Evolutionary conservation across 148 eudicot species (phyloP).

Genomic region (Cornus florida): DNA sequence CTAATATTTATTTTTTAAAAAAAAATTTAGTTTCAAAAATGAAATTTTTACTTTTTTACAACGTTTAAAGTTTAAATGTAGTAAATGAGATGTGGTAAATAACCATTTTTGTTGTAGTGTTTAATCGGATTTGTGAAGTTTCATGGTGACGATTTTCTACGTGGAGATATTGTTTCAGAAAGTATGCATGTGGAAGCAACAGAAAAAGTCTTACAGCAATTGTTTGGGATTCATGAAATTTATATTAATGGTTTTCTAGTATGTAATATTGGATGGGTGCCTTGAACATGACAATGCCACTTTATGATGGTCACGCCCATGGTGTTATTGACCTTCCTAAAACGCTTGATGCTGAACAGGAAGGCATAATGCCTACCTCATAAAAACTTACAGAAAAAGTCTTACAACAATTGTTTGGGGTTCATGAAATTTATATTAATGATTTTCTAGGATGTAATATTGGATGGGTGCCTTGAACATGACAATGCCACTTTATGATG

Average conservation of each 20-base stretch:
- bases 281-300: constrained; percentile 86
- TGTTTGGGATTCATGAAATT: constrained; percentile 59
- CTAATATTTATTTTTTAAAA: too few species aligned
- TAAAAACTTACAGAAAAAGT: neutral
- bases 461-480: constrained; percentile 99
- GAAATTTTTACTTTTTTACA: too few species aligned
- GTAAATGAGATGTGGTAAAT: too few species aligned
- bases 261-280: constrained; percentile 72
- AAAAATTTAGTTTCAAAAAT: too few species aligned
- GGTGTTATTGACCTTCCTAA: constrained; percentile 92
- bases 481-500: constrained; percentile 90
- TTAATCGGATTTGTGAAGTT: constrained; percentile 6
- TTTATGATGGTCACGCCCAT: constrained; percentile 88
- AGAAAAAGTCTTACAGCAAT: constrained; percentile 80
- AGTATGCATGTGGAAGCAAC: constrained; percentile 43
- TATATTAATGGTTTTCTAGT: neutral
- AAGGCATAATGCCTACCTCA: constrained; percentile 69
- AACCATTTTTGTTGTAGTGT: too few species aligned
- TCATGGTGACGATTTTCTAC: constrained; percentile 12
- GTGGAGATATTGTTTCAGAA: constrained; percentile 41
- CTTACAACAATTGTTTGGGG: constrained; percentile 91
- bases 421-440: neutral
- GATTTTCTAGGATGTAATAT: neutral
- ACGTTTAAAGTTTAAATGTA: too few species aligned
- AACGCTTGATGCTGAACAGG: constrained; percentile 56